Evolutionary conservation across 73 alveolate genomes (phyloP), one percentile per base, ranked within the genome.

Genomic region (Paramecium sonneborni): DNA sequence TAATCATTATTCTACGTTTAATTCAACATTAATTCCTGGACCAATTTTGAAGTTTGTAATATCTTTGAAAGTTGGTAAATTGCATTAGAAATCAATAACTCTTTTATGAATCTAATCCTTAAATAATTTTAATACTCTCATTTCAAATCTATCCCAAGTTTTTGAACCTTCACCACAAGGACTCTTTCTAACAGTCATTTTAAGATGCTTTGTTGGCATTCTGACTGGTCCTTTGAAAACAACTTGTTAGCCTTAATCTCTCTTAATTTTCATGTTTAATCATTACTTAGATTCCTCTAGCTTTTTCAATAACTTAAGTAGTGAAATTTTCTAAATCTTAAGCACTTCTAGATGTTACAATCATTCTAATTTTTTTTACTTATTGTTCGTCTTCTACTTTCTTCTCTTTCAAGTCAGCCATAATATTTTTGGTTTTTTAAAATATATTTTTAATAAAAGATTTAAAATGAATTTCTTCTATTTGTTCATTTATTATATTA

Each of bases 121-220:
- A 30, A 62, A 7, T 12, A 26, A 30, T 30, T 30, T 12, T 12
- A 10, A 11, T 62, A 62, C 84, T 62, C 84, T 62, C 84, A 62
- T 62, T 62, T 62, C 84, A 88, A 87, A 96, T 95, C 98, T 97
- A 95, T 97, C 99, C 97, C 96, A 97, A 38, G 99, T 97, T 94
- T 96, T 96, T 67, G 99, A 94, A 70, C 99, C 99, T 92, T 97
- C 98, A 57, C 99, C 99, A 74, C 99, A 97, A 38, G 99, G 99
- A 76, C 96, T 62, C 95, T 97, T 97, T 94, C 99, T 96, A 52
- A 96, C 95, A 34, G 98, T 95, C 91, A 97, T 94, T 85, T 95
- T 94, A 70, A 97, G 95, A 74, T 92, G 92, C 96, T 96, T 97
- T 67, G 97, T 97, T 46, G 99, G 99, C 95, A 97, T 96, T 92